Base-by-base conservation (phyloP, 164 flowering plant genomes). In the Tinospora cordifolia region DNA sequence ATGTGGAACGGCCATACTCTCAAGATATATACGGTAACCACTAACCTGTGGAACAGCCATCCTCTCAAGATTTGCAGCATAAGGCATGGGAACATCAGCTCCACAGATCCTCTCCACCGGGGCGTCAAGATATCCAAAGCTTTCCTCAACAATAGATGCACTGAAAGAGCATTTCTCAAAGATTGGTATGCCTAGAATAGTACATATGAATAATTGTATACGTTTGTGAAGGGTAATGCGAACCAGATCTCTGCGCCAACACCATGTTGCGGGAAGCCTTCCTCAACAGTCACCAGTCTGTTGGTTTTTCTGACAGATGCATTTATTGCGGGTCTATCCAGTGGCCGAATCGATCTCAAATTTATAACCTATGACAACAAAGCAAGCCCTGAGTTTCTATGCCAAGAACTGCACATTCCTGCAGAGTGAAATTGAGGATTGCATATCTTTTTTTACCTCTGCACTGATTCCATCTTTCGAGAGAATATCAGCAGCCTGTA, bases 191-290 rank as follows among this genome's bases (percentile, higher is more conserved):
- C 26, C 62, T 13, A 24, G 27, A n/a, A 63, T 26, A 9, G 38
- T 62, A 66, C 21, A 58, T 62, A 21, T 34, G 25, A 21, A 25
- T 22, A 6, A 36, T 25, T 14, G 3, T 38, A 25, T 3, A 58
- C 12, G 57, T 14, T 38, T 27, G 26, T 47, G 8, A 62, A 12
- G 40, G 12, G 75, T 71, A 68, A 69, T 25, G 38, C 46, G 57
- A 72, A 89, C 99, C 99, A 90, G 77, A 94, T 94, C 81, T 94
- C 99, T 64, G 98, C 96, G 10, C 98, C 97, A 74, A 94, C 94
- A 66, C 98, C 98, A 77, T 92, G 97, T 78, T 94, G 99, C 67
- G 98, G 99, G 71, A 92, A 87, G 27, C 96, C 99, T 83, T 94
- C 99, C 75, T 94, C 99, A 40, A 92, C 87, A 2, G 99, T 92